Percentiles rank a stretch among this genome's conserved stretches.
Evolutionary conservation across 208 protist genomes (phyloP).

Genomic region (Acanthamoeba culbertsoni): DNA sequence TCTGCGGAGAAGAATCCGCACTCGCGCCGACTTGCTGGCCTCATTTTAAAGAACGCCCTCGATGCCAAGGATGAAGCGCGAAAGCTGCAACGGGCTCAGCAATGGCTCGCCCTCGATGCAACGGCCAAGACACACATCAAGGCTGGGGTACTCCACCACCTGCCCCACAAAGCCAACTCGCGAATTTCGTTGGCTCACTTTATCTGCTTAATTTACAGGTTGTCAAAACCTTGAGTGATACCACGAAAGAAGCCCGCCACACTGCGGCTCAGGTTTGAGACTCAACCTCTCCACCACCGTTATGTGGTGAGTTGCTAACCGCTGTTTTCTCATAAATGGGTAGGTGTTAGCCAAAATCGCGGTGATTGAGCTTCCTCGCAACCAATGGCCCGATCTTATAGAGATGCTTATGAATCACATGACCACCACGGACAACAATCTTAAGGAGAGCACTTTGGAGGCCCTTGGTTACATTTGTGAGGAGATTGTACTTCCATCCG

Average conservation of each 20-base stretch:
- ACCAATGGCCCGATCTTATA: slow-evolving; percentile 93
- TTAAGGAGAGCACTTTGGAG: slow-evolving; percentile 92
- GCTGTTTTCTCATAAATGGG: slow-evolving; percentile 56
- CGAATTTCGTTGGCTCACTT: slow-evolving; percentile 73
- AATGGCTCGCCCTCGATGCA: slow-evolving; percentile 66
- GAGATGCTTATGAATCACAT: slow-evolving; percentile 86
- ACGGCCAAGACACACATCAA: slow-evolving; percentile 64
- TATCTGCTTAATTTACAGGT: slow-evolving; percentile 60
- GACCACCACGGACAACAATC: slow-evolving; percentile 72
- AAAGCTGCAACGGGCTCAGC: slow-evolving; percentile 62
- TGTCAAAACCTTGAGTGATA: slow-evolving; percentile 87
- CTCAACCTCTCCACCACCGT: neutral
- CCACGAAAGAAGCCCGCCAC: slow-evolving; percentile 86
- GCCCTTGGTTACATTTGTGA: slow-evolving; percentile 97
- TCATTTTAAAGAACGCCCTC: slow-evolving; percentile 94
- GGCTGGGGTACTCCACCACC: slow-evolving; percentile 58
- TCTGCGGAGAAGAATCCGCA: slow-evolving; percentile 89
- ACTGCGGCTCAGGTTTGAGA: slow-evolving; percentile 89
- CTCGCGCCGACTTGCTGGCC: slow-evolving; percentile 90
- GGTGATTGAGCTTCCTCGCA: slow-evolving; percentile 92
- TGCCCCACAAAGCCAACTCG: too few species aligned
- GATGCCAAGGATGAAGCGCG: slow-evolving; percentile 86
- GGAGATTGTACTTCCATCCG: slow-evolving; percentile 84
- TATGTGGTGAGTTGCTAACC: neutral
- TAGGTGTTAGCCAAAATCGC: slow-evolving; percentile 90